phyloP scores from a whole-genome alignment of 257 asterid species.

The Lycium ferocissimum region DNA sequence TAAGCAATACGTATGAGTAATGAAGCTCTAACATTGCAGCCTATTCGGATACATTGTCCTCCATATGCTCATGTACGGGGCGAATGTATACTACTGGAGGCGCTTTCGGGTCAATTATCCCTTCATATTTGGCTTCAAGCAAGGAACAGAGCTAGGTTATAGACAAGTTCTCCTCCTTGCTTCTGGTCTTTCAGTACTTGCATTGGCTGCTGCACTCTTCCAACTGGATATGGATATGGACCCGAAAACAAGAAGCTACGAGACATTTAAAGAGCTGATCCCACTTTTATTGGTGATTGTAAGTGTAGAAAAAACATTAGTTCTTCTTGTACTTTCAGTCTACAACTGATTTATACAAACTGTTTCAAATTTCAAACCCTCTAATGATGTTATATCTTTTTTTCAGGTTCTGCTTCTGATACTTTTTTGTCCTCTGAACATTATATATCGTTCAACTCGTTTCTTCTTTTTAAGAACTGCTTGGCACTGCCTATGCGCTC shows the following conservation, averaged over 20 bases:
- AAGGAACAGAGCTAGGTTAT: constrained; percentile 75
- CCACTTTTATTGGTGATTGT: constrained; percentile 67
- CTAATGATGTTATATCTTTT: neutral
- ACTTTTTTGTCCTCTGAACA: constrained; percentile 69
- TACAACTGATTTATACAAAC: neutral
- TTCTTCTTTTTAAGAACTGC: constrained; percentile 58
- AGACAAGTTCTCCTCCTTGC: constrained; percentile 79
- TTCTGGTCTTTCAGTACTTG: constrained; percentile 71
- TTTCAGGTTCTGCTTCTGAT: constrained; percentile 61
- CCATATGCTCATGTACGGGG: constrained; percentile 75
- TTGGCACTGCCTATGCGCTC: constrained; percentile 82
- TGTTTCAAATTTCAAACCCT: neutral
- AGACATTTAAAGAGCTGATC: constrained; percentile 62
- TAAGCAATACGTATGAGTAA: neutral
- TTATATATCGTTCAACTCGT: constrained; percentile 79
- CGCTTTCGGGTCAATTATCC: constrained; percentile 73
- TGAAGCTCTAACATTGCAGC: constrained; percentile 45
- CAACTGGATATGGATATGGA: constrained; percentile 88
- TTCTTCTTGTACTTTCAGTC: neutral
- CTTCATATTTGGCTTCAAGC: constrained; percentile 75
- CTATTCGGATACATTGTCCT: constrained; percentile 70
- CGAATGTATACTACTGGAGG: constrained; percentile 74
- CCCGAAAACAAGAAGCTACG: constrained; percentile 44
- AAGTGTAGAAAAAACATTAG: constrained; percentile 37
- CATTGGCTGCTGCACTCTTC: constrained; percentile 70